Evolutionary conservation across 106 monocot species (phyloP).

Genomic region (Triglochin maritima): DNA sequence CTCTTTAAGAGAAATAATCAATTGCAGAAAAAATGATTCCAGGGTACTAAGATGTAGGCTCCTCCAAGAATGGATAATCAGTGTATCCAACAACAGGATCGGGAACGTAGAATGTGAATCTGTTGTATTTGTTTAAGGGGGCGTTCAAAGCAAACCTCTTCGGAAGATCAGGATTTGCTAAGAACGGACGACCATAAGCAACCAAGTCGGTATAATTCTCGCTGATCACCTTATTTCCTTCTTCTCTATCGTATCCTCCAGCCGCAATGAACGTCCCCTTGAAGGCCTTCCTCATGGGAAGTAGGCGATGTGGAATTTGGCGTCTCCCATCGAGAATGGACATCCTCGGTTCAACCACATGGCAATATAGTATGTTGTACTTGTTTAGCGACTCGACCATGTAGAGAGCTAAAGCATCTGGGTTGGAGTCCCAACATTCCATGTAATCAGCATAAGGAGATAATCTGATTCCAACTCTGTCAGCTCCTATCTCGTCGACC

Average conservation of each 20-base stretch:
- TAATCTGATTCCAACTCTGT: constrained; percentile 17
- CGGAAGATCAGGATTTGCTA: constrained; percentile 52
- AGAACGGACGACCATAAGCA: constrained; percentile 35
- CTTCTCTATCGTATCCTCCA: constrained; percentile 20
- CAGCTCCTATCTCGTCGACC: constrained; percentile 20
- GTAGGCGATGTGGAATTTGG: constrained; percentile 6
- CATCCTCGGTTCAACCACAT: constrained; percentile 24
- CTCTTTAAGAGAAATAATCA: too few species aligned
- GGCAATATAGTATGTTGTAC: constrained; percentile 13
- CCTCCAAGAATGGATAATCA: constrained; percentile 41
- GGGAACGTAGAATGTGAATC: constrained; percentile 28
- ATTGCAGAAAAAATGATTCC: too few species aligned
- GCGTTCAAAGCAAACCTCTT: constrained; percentile 40
- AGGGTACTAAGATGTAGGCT: not conserved
- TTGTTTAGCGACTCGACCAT: constrained; percentile 13
- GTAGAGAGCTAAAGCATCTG: constrained; percentile 18
- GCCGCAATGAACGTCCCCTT: constrained; percentile 20
- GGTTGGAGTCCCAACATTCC: constrained; percentile 22
- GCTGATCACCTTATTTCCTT: constrained; percentile 18
- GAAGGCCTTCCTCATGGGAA: constrained; percentile 16
- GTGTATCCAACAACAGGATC: constrained; percentile 38
- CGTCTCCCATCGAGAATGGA: constrained; percentile 4
- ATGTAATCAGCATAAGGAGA: constrained; percentile 17
- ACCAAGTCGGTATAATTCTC: constrained; percentile 24
- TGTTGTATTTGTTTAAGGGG: constrained; percentile 34